A percentile compares a stretch with the other conserved stretches of the same genome.
phyloP scores from a whole-genome alignment of 768 basidiomycete species.

The Pleurotus salmoneostramineus region DNA sequence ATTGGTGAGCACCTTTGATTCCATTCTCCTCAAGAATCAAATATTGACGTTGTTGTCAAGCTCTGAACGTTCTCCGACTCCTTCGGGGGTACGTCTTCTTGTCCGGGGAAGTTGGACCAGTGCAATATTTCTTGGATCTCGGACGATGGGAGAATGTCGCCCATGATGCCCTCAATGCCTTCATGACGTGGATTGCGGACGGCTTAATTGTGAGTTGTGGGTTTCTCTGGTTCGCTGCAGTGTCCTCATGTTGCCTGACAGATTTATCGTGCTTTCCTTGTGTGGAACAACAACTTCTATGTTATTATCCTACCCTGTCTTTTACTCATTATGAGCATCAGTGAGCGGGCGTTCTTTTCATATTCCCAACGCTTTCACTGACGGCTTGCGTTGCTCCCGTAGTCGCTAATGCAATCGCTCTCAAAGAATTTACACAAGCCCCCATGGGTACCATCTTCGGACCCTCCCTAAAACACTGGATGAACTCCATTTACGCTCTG shows the following conservation, averaged over 20 bases:
- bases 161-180: constrained; percentile 12
- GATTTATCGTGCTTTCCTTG: constrained; percentile 36
- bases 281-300: constrained; percentile 31
- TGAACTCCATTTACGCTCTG: constrained; percentile 28
- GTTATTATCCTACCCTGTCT: constrained; percentile 29
- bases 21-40: not conserved
- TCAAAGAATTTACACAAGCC: constrained; percentile 19
- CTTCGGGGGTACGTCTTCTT: constrained; percentile 15
- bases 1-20: constrained; percentile 8
- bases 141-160: constrained; percentile 16
- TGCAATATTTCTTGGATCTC: constrained; percentile 13
- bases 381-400: too few relatives aligned
- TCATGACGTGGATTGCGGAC: constrained; percentile 18
- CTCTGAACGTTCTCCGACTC: constrained; percentile 15
- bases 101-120: constrained; percentile 4
- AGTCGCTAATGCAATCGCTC: constrained; percentile 21
- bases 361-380: not conserved
- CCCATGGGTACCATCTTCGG: constrained; percentile 21
- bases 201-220: constrained; percentile 11
- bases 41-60: too few relatives aligned
- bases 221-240: not conserved
- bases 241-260: not conserved
- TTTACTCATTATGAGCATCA: constrained; percentile 25
- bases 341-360: constrained; percentile 18
- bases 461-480: constrained; percentile 28